phyloP scores from a whole-genome alignment of 192 early-diverging fungal genomes.

The Backusella sp. region DNA sequence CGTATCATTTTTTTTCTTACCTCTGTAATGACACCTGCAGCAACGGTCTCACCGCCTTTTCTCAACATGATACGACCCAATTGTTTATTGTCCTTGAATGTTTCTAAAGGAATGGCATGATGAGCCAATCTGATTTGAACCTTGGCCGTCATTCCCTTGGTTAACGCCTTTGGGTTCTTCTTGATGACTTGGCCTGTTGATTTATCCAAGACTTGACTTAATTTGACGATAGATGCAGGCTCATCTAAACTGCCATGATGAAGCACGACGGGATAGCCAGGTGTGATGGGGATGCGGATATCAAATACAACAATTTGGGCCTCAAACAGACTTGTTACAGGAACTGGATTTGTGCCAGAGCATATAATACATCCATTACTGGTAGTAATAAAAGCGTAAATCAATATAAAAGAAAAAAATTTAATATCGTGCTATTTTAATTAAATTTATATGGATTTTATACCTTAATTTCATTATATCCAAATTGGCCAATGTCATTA shows the following conservation, averaged over 20 bases:
- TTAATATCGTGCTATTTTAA: not conserved
- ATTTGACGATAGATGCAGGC: slow-evolving; percentile 69
- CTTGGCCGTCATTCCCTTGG: slow-evolving; percentile 67
- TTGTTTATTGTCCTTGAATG: slow-evolving; percentile 83
- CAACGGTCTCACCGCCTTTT: slow-evolving; percentile 81
- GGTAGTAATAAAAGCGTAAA: not conserved
- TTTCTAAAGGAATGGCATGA: slow-evolving; percentile 81
- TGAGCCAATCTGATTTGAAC: slow-evolving; percentile 76
- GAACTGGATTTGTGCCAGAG: slow-evolving; percentile 62
- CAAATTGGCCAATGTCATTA: slow-evolving; percentile 68
- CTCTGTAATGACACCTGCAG: slow-evolving; percentile 77
- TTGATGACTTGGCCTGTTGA: slow-evolving; percentile 81
- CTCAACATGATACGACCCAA: slow-evolving; percentile 88
- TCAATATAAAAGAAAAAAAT: not conserved
- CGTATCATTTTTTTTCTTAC: slow-evolving; percentile 23
- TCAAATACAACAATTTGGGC: slow-evolving; percentile 96
- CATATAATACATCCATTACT: slow-evolving; percentile 88
- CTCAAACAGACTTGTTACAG: slow-evolving; percentile 71
- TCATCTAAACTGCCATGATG: slow-evolving; percentile 85
- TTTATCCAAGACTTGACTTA: slow-evolving; percentile 80
- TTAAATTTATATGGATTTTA: not conserved
- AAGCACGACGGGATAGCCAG: slow-evolving; percentile 84
- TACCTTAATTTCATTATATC: slow-evolving; percentile 76
- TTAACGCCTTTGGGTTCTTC: slow-evolving; percentile 72
- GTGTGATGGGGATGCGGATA: slow-evolving; percentile 85